phyloP scores from a whole-genome alignment of 2,329 filamentous ascomycete species.

The Fusarium denticulatum region DNA sequence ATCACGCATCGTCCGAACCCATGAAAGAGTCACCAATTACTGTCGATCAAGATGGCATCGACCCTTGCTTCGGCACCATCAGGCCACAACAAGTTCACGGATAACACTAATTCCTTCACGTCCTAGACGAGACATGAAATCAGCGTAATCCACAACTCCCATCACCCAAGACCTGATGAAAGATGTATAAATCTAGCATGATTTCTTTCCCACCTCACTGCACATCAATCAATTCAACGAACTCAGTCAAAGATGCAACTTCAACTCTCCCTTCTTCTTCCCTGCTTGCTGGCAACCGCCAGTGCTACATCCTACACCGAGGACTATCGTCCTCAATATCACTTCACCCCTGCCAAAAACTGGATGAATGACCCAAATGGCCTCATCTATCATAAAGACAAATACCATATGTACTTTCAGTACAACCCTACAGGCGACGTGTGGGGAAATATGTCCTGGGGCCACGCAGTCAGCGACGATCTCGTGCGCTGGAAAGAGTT shows the following conservation, averaged over 20 bases:
- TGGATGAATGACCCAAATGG: neutral
- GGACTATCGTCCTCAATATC: neutral
- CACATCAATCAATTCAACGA: neutral
- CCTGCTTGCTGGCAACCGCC: neutral
- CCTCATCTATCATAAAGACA: neutral
- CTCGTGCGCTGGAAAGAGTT: neutral
- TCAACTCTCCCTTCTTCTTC: neutral
- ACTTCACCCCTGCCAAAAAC: neutral
- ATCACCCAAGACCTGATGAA: fast-evolving
- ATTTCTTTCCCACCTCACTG: neutral
- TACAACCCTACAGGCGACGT: neutral
- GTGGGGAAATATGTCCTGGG: neutral
- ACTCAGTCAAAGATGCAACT: neutral
- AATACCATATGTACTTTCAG: neutral
- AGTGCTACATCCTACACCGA: neutral
- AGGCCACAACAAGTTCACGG: too few species aligned
- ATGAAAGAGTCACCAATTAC: neutral
- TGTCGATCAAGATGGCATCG: too few species aligned
- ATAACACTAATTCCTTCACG: neutral
- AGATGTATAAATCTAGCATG: neutral
- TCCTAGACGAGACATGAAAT: neutral
- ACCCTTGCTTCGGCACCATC: neutral
- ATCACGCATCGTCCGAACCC: neutral
- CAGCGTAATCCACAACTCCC: fast-evolving
- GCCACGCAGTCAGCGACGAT: neutral